Evolutionary conservation across 768 basidiomycete species (phyloP), one percentile per base, ranked within the genome.

Genomic region (Russula lepida): DNA sequence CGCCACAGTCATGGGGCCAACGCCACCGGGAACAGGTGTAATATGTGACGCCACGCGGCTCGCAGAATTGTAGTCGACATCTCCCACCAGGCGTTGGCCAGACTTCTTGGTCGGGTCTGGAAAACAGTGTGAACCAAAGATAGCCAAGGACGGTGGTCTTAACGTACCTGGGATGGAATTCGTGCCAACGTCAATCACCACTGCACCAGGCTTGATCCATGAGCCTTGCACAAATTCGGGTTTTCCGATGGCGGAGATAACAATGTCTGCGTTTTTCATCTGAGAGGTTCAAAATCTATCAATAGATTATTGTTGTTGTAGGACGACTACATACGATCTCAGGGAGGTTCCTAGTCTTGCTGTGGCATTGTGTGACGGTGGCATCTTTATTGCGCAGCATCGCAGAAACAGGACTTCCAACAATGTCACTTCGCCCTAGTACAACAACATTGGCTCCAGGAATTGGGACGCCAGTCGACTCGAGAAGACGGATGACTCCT

Each of bases 1-100:
- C 23, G 97, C 97, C 60, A 99, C 97, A 15, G 97, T 99, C 95
- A 98, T 97, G n/a, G 97, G 97, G 13, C 97, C 97, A 55, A 99
- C 97, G 59, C 97, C 97, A 73, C 97, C 97, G 0, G 97, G 97
- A 27, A 99, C 97, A 23, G 97, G 97, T 0, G 97, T 99, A 68
- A 99, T 97, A 74, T 88, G 76, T 2, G 91, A 89, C 1, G 97
- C 95, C 60, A 88, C 83, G 48, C 76, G 69, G 27, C 81, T 75
- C n/a, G 92, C 95, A 6, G 87, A 79, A 8, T 79, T 78, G 69
- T 84, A 98, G 64, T 97, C 85, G 53, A 98, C 95, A 73, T 99
- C 97, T 41, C 97, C 97, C 59, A 98, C 94, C 9, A 99, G 81
- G 60, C 95, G 88, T 69, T 94, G 88, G 41, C 97, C 97, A 15